phyloP scores from a whole-genome alignment of 139 green algal species.

The Dunaliella sp. region DNA sequence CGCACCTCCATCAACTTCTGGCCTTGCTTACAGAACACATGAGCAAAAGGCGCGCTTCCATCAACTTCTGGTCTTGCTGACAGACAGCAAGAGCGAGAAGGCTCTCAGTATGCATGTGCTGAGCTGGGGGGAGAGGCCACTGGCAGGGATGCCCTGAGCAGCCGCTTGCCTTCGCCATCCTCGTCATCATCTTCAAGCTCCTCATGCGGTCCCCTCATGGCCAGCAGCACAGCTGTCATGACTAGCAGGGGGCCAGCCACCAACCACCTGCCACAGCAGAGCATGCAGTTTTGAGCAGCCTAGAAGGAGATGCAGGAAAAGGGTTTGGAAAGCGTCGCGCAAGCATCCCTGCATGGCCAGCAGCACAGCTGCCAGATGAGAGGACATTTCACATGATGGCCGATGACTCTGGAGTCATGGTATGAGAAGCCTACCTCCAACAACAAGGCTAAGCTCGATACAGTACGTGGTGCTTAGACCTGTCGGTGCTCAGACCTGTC shows the following conservation, averaged over 20 bases:
- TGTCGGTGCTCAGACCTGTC: no score
- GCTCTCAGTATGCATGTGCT: not conserved
- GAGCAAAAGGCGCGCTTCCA: not conserved
- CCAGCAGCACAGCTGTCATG: constrained; percentile 21
- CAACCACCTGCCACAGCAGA: constrained; percentile 28
- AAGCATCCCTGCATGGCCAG: no score
- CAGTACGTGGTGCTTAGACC: no score
- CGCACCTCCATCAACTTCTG: no score
- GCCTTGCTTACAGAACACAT: not conserved
- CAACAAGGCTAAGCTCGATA: no score
- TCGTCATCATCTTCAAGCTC: not conserved
- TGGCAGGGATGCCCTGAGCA: not conserved
- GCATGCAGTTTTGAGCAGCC: no score
- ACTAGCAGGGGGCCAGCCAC: constrained; percentile 47
- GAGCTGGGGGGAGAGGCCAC: not conserved
- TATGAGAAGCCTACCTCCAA: no score
- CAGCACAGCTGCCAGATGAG: no score
- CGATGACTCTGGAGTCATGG: no score
- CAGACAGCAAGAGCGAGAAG: not conserved
- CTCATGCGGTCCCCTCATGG: not conserved
- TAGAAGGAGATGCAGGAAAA: no score
- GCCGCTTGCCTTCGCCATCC: not conserved
- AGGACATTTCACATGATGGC: no score
- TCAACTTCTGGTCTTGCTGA: not conserved
- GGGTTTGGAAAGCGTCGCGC: no score